Evolutionary conservation across 768 basidiomycete genomes (phyloP).

Genomic region (Ephemerocybe angulata): DNA sequence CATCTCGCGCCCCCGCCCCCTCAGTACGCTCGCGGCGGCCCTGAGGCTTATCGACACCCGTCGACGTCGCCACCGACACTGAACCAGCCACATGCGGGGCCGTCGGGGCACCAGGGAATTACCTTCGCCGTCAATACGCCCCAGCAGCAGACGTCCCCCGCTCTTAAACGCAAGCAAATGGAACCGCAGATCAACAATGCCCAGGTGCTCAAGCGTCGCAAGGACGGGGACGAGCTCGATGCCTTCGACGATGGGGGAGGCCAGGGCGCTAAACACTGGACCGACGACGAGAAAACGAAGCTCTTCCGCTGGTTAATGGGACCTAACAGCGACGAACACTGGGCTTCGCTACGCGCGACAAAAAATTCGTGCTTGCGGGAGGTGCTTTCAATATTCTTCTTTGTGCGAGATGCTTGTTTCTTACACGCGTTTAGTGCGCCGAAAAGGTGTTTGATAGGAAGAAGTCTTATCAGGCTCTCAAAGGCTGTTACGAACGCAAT

Average conservation of each 20-base stretch:
- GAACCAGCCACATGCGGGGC: conserved; percentile 31
- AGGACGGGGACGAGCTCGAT: conserved; percentile 28
- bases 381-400: conserved; percentile 34
- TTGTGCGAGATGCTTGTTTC: conserved; percentile 6
- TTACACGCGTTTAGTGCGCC: conserved; percentile 50
- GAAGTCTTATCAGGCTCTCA: conserved; percentile 80
- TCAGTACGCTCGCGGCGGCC: conserved; percentile 19
- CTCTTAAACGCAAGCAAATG: conserved; percentile 40
- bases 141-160: conserved; percentile 29
- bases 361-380: conserved; percentile 83
- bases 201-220: conserved; percentile 12
- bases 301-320: conserved; percentile 81
- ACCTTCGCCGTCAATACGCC: conserved; percentile 31
- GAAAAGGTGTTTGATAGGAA: conserved; percentile 66
- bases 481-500: conserved; percentile 83
- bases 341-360: conserved; percentile 71
- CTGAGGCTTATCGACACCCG: conserved; percentile 31
- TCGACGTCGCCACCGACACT: conserved; percentile 38
- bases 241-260: conserved; percentile 45
- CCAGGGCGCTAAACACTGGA: conserved; percentile 80
- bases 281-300: conserved; percentile 76
- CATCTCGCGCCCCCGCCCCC: conserved; percentile 40
- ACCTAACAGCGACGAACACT: conserved; percentile 66
- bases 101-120: conserved; percentile 35
- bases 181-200: conserved; percentile 31